A percentile compares a stretch with the other conserved stretches of the same genome.
Evolutionary conservation across 1,139 yeast genomes (phyloP).

Genomic region (Candida labiduridarum): DNA sequence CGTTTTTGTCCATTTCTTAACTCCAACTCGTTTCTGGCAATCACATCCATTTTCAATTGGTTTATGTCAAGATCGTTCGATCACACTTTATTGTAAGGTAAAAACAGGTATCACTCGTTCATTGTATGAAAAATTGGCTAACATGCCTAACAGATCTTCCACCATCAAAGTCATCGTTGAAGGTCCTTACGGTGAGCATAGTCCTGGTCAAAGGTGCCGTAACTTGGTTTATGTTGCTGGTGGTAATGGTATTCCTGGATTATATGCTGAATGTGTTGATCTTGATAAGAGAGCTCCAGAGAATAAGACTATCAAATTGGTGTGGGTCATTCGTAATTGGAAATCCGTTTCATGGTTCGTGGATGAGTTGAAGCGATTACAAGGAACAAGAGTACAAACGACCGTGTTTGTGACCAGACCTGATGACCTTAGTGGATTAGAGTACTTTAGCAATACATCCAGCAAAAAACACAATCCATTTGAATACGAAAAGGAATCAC

Average conservation of each 20-base stretch:
- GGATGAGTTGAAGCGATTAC: conserved; percentile 26
- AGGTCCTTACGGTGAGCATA: conserved; percentile 41
- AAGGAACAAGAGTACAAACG: conserved; percentile 26
- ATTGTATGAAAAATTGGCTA: conserved; percentile 30
- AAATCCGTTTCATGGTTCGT: conserved; percentile 40
- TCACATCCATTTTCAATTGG: conserved; percentile 37
- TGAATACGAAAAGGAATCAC: conserved; percentile 4
- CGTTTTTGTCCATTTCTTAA: conserved; percentile 49
- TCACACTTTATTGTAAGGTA: conserved; percentile 30
- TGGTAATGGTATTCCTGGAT: conserved; percentile 45
- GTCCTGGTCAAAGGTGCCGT: conserved; percentile 28
- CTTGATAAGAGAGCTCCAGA: conserved; percentile 31
- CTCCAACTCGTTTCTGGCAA: conserved; percentile 39
- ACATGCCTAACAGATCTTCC: conserved; percentile 31
- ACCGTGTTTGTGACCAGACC: conserved; percentile 36
- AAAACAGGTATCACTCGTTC: conserved; percentile 42
- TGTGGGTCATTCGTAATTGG: conserved; percentile 46
- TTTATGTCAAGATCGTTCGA: conserved; percentile 21
- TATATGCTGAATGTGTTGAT: conserved; percentile 38
- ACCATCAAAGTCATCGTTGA: conserved; percentile 23
- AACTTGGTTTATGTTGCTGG: conserved; percentile 38
- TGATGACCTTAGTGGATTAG: conserved; percentile 8
- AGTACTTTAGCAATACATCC: background rate
- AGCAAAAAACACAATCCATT: background rate
- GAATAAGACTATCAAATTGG: conserved; percentile 27